A percentile compares a stretch with the other conserved stretches of the same genome.
Evolutionary conservation across 2,329 filamentous ascomycete genomes (phyloP).

Genomic region (Thielaviopsis cerberus): DNA sequence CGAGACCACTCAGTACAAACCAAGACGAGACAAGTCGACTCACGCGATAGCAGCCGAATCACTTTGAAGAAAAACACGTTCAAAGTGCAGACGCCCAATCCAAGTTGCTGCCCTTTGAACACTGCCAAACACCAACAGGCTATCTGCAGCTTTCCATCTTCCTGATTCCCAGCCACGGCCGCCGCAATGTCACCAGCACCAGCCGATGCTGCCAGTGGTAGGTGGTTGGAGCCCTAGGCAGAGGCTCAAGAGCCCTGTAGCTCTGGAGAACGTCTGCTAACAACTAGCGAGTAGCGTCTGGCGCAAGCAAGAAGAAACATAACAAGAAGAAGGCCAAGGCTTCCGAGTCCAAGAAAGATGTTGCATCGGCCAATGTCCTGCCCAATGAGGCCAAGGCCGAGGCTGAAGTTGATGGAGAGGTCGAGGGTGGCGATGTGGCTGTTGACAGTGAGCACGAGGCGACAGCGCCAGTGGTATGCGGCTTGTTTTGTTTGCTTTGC

Average conservation of each 20-base stretch:
- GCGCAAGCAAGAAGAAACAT: constrained; percentile 35
- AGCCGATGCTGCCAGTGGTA: constrained; percentile 5
- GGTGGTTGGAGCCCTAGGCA: background rate
- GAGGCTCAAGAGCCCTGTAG: no score
- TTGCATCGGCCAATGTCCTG: background rate
- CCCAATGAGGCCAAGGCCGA: constrained; percentile 15
- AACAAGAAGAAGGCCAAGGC: constrained; percentile 42
- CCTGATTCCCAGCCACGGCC: background rate
- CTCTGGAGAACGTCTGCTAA: constrained; percentile 12
- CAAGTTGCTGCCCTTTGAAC: background rate
- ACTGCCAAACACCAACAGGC: background rate
- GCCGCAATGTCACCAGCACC: constrained; percentile 6
- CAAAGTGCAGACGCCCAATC: background rate
- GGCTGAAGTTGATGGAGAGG: constrained; percentile 20
- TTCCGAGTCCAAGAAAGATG: constrained; percentile 26
- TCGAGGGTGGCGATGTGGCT: background rate
- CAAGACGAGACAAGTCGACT: background rate
- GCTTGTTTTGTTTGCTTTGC: background rate
- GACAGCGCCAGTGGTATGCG: constrained; percentile 6
- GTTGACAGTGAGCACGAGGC: background rate
- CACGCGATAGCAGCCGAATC: background rate
- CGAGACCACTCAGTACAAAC: background rate
- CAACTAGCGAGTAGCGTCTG: constrained; percentile 8
- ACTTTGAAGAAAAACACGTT: background rate
- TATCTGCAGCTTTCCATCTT: background rate